These are phyloP conservation scores for Lactifluus volemus DNA, from an alignment of 768 basidiomycete genomes.

Conservation along the genomic window DNA sequence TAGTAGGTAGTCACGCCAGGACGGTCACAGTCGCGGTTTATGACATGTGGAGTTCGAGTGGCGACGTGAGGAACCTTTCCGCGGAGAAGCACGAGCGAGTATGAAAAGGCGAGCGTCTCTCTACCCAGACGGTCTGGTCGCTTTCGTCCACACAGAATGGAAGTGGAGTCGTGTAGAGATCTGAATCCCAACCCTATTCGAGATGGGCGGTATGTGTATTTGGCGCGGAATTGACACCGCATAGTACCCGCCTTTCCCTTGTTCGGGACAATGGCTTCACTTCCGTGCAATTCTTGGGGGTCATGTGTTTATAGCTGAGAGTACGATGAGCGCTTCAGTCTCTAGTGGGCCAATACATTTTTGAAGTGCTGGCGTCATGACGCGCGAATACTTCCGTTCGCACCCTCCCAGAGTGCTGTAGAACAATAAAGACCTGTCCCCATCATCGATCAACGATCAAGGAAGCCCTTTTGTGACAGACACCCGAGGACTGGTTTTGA, in stretches of 20 bases:
- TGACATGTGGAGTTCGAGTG: background rate
- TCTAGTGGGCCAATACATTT: conserved; percentile 16
- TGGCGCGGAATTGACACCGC: conserved; percentile 10
- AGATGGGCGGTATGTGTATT: background rate
- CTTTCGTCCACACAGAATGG: background rate
- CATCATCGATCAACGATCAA: conserved; percentile 10
- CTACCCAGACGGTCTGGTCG: background rate
- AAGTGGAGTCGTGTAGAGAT: background rate
- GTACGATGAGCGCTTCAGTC: conserved; percentile 10
- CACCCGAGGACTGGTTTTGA: background rate
- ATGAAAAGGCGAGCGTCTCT: background rate
- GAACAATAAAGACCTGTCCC: conserved; percentile 17
- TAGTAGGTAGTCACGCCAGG: background rate
- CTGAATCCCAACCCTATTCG: background rate
- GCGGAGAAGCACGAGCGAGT: background rate
- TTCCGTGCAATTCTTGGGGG: conserved; percentile 6
- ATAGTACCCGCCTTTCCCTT: conserved; percentile 7
- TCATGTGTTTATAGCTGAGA: conserved; percentile 13
- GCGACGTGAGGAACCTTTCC: background rate
- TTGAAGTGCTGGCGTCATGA: conserved; percentile 11
- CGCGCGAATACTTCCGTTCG: conserved; percentile 6
- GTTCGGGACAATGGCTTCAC: conserved; percentile 5
- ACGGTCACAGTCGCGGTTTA: background rate
- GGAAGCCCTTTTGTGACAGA: background rate
- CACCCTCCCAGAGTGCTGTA: conserved; percentile 3